Percentiles rank a stretch among this genome's conserved stretches.
Conservation (phyloP, 495 filamentous ascomycete species). For the Acidiella bohemica region DNA sequence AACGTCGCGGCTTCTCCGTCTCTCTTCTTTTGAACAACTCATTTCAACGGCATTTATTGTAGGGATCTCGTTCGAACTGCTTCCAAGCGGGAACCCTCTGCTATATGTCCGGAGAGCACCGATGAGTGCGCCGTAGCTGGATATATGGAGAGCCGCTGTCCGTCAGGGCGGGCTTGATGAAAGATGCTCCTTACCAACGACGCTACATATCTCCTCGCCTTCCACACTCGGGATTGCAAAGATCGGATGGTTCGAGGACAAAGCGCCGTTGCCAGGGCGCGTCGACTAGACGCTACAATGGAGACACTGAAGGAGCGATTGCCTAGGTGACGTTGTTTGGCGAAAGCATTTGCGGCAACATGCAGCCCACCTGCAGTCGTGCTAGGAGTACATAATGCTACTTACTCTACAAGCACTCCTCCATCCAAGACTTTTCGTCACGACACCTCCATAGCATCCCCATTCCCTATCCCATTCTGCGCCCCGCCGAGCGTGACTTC, state of each 20-base stretch:
- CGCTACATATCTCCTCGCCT: conserved; percentile 45
- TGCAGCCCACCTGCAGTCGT: too few species aligned
- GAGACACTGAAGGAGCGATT: too few species aligned
- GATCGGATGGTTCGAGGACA: too few species aligned
- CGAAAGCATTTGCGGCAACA: too few species aligned
- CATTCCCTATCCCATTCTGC: conserved; percentile 12
- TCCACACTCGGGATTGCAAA: too few species aligned
- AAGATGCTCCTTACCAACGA: conserved; percentile 49
- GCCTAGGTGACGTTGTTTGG: too few species aligned
- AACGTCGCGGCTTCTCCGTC: conserved; percentile 12
- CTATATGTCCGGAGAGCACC: conserved; percentile 48
- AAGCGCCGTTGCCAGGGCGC: too few species aligned
- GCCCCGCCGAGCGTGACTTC: conserved; percentile 39
- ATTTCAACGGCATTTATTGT: conserved; percentile 75
- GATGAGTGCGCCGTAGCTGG: conserved; percentile 50
- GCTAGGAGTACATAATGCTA: too few species aligned
- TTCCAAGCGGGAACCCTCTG: conserved; percentile 43
- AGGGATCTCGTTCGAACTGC: conserved; percentile 40
- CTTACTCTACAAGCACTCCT: too few species aligned
- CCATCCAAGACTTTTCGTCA: too few species aligned
- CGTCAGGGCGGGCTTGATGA: conserved; percentile 29
- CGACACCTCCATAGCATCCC: conserved; percentile 21
- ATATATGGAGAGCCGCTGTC: conserved; percentile 40
- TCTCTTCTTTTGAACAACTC: conserved; percentile 37
- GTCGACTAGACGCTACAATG: too few species aligned